Conservation (phyloP, 2,329 filamentous ascomycete species). For the Colletotrichum zoysiae region DNA sequence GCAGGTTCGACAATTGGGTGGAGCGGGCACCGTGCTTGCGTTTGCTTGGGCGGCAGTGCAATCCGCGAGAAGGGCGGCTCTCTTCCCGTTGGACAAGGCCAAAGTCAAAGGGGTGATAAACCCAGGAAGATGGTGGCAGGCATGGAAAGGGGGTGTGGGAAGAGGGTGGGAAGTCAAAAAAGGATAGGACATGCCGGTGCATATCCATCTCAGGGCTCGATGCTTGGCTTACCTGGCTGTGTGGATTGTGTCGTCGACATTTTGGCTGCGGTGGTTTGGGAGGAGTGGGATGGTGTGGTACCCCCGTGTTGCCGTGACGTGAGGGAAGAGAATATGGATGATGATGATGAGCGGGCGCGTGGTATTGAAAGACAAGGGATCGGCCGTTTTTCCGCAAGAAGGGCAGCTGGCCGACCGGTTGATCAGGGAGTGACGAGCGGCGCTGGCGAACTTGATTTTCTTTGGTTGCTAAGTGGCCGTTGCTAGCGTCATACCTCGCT, state of each 20-base stretch:
- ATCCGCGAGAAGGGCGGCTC: slow-evolving; percentile 40
- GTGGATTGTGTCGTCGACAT: slow-evolving; percentile 43
- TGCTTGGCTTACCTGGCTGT: slow-evolving; percentile 44
- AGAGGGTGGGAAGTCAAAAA: slow-evolving; percentile 31
- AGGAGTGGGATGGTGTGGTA: slow-evolving; percentile 30
- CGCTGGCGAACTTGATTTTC: slow-evolving; percentile 36
- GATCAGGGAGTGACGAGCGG: slow-evolving; percentile 22
- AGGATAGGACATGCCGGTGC: slow-evolving; percentile 27
- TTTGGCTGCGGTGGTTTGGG: slow-evolving; percentile 34
- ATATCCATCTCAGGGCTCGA: slow-evolving; percentile 32
- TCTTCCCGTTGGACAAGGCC: slow-evolving; percentile 40
- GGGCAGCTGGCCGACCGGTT: slow-evolving; percentile 24
- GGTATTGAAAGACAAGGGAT: slow-evolving; percentile 37
- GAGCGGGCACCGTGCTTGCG: slow-evolving; percentile 46
- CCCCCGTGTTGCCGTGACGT: slow-evolving; percentile 20
- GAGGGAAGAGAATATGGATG: slow-evolving; percentile 31
- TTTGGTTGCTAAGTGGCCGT: slow-evolving; percentile 32
- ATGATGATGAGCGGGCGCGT: slow-evolving; percentile 39
- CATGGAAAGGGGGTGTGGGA: slow-evolving; percentile 38
- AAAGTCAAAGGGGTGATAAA: slow-evolving; percentile 40
- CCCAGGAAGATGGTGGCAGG: slow-evolving; percentile 41
- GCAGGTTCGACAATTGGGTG: slow-evolving; percentile 54
- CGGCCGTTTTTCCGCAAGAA: slow-evolving; percentile 35
- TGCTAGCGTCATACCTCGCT: slow-evolving; percentile 41
- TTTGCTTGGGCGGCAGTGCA: slow-evolving; percentile 42